These are phyloP conservation scores for Rhodotorula sp. DNA, from an alignment of 1,284 basidiomycete genomes.

Conservation along the genomic window DNA sequence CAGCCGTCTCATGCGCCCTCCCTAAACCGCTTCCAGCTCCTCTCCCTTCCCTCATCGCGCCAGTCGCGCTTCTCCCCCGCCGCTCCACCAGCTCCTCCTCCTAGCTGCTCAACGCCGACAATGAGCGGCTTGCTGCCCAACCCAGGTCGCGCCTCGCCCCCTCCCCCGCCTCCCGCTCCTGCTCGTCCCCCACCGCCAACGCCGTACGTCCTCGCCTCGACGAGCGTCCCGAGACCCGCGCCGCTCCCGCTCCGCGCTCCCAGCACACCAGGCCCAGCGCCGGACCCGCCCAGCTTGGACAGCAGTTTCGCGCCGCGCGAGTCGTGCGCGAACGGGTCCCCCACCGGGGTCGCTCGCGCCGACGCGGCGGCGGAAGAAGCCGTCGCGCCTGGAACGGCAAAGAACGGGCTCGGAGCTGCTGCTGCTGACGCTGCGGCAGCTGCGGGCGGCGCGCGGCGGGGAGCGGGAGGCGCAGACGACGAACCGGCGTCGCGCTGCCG, in stretches of 20 bases:
- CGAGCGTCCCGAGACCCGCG: slow-evolving; percentile 25
- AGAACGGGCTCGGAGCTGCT: slow-evolving; percentile 13
- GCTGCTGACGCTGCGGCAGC: not conserved
- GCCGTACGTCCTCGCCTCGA: slow-evolving; percentile 27
- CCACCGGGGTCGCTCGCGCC: no score
- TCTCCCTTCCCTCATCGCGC: slow-evolving; percentile 30
- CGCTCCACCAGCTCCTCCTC: not conserved
- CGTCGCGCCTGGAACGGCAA: slow-evolving; percentile 23
- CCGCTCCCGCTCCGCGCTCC: no score
- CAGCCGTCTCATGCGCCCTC: not conserved
- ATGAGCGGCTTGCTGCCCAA: slow-evolving; percentile 23
- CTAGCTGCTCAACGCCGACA: slow-evolving; percentile 22
- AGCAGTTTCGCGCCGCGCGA: slow-evolving; percentile 31
- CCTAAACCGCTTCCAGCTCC: slow-evolving; percentile 32
- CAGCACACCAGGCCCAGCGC: not conserved
- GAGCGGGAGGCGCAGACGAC: not conserved
- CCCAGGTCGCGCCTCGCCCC: slow-evolving; percentile 17
- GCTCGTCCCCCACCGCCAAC: not conserved
- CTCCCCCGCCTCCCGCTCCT: not conserved
- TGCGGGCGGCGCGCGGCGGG: not conserved
- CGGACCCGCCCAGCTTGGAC: slow-evolving; percentile 16
- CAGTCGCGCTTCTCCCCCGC: slow-evolving; percentile 23
- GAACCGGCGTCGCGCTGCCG: slow-evolving; percentile 23
- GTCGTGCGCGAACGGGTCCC: slow-evolving; percentile 27
- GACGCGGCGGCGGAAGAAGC: not conserved